Evolutionary conservation across 192 early-diverging fungal species (phyloP).

Genomic region (Diversispora eburnea): DNA sequence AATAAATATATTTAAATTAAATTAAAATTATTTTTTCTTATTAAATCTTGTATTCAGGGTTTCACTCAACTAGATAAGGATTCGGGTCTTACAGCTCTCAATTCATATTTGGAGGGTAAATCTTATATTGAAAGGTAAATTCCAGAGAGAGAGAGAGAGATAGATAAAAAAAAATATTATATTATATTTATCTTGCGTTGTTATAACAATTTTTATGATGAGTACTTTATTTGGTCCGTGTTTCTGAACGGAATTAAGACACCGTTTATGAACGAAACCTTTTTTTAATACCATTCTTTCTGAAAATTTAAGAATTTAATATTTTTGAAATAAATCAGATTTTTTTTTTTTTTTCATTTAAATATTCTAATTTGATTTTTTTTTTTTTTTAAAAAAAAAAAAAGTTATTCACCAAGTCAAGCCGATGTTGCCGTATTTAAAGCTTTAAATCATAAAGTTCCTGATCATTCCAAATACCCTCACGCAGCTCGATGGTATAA

Average conservation of each 20-base stretch:
- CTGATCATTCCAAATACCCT: constrained; percentile 71
- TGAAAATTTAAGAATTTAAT: not conserved
- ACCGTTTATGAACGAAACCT: constrained; percentile 18
- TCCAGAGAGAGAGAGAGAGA: not conserved
- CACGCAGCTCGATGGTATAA: constrained; percentile 95
- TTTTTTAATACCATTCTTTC: constrained; percentile 13
- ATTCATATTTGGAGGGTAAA: constrained; percentile 18
- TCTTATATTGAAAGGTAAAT: constrained; percentile 30
- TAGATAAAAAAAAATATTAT: not conserved
- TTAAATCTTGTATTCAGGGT: constrained; percentile 1
- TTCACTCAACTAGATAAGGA: constrained; percentile 27
- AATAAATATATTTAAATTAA: too few relatives aligned
- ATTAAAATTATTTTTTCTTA: too few relatives aligned
- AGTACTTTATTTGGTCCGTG: constrained; percentile 29
- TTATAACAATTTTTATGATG: constrained; percentile 10
- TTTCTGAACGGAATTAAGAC: constrained; percentile 29
- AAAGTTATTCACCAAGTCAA: constrained; percentile 68
- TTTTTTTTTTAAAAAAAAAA: too few relatives aligned
- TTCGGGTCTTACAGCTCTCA: constrained; percentile 15
- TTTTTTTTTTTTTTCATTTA: not conserved
- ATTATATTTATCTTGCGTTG: not conserved
- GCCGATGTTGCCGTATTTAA: constrained; percentile 88
- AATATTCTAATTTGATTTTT: constrained; percentile 3
- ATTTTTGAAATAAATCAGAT: not conserved
- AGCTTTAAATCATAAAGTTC: constrained; percentile 60